Percentiles rank a stretch among this genome's conserved stretches.
Conservation (phyloP, 768 basidiomycete genomes). For the Russula lepida region DNA sequence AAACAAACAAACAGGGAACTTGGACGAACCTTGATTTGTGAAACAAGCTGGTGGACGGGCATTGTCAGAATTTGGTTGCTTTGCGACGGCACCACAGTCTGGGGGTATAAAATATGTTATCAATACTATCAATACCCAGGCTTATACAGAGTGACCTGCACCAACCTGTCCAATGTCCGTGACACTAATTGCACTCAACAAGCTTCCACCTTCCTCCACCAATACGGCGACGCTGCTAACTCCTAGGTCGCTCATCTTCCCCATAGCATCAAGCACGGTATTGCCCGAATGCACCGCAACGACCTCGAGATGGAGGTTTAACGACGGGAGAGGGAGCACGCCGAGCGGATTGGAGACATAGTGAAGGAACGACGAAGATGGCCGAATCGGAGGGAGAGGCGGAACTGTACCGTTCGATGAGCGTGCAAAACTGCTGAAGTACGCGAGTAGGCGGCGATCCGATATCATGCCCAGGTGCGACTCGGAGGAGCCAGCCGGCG, state of each 20-base stretch:
- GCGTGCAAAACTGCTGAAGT: constrained; percentile 49
- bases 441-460: constrained; percentile 60
- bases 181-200: constrained; percentile 73
- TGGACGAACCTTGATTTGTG: constrained; percentile 55
- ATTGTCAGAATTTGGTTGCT: constrained; percentile 68
- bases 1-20: not conserved
- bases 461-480: constrained; percentile 66
- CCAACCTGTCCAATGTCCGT: constrained; percentile 71
- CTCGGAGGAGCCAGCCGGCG: constrained; percentile 33
- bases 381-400: not conserved
- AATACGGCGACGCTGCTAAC: constrained; percentile 77
- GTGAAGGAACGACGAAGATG: constrained; percentile 26
- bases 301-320: constrained; percentile 54
- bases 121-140: not conserved
- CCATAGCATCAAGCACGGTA: constrained; percentile 73
- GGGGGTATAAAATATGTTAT: not conserved
- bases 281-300: constrained; percentile 53
- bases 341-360: constrained; percentile 48
- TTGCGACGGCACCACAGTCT: constrained; percentile 75
- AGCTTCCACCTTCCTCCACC: constrained; percentile 50
- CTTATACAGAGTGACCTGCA: not conserved
- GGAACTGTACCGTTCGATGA: constrained; percentile 22
- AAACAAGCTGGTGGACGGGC: constrained; percentile 60
- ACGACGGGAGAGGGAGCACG: constrained; percentile 52
- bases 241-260: constrained; percentile 76